Base-by-base conservation (phyloP, 2,329 filamentous ascomycete genomes). In the Ilyonectria destructans region DNA sequence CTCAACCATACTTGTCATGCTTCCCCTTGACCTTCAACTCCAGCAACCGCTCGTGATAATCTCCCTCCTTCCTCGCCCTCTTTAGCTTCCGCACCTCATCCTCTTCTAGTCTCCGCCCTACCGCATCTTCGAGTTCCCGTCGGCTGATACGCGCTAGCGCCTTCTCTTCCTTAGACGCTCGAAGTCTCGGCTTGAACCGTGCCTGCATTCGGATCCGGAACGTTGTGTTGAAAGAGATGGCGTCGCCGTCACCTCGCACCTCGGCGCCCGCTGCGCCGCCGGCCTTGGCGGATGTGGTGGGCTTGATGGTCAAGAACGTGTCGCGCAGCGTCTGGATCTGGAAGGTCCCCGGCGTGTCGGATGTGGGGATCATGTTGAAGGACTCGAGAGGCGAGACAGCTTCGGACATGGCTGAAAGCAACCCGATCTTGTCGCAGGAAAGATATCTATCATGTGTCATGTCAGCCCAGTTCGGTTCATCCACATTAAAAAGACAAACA, bases 131-230 rank as follows among this genome's bases (percentile, higher is more conserved):
- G 54, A 98, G 84, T 82, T 98, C 94, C 76, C 92, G 92, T 69
- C 93, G 88, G 77, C 91, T 96, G 65, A 99, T 93, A 84, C 96
- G 97, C 75, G 96, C 91, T 73, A 88, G 87, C 0, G 93, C 92
- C 84, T 93, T 96, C 71, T 94, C 93, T 78, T 95, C 94, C 82
- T 95, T 97, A 1, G 87, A 89, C 10, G 92, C 92, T 81, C 92
- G 93, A 52, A 96, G 81, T 70, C 89, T 88, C 9, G 96, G 95
- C 85, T 98, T 98, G 85, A 97, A 98, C 58, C 93, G 88, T 23
- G 96, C 94, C 83, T 98, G 96, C 95, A 98, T 98, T 61, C 95
- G 92, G 75, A 98, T 89, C 57, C 94, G 88, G 68, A 97, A 80
- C 7, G 91, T 92, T 10, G 93, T 94, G 74, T 88, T 88, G 77